These are phyloP conservation scores for Phaeomoniella chlamydospora DNA, from an alignment of 2,329 filamentous ascomycete genomes.

Conservation along the genomic window DNA sequence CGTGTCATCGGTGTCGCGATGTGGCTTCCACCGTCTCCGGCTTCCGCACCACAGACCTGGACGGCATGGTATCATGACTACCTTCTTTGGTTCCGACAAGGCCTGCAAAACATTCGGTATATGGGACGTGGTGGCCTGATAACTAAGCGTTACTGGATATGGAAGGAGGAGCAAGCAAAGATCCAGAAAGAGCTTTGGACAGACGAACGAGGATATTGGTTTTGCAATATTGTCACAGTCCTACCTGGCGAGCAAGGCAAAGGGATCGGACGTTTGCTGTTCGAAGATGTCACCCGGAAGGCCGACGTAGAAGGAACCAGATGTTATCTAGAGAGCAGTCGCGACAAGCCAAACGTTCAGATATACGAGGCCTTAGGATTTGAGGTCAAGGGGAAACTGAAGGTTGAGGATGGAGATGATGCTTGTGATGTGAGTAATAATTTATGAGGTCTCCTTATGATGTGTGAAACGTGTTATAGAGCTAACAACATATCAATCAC, in stretches of 20 bases:
- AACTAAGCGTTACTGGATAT: constrained; percentile 54
- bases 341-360: constrained; percentile 51
- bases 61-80: constrained; percentile 47
- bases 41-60: constrained; percentile 40
- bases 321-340: constrained; percentile 59
- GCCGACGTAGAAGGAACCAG: constrained; percentile 50
- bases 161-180: constrained; percentile 51
- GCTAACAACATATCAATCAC: too few relatives aligned
- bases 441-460: constrained; percentile 2
- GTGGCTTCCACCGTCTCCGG: constrained; percentile 49
- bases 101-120: constrained; percentile 52
- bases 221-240: constrained; percentile 63
- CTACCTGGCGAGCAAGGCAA: constrained; percentile 49
- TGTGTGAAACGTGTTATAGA: too few relatives aligned
- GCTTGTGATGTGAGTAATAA: constrained; percentile 31
- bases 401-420: constrained; percentile 49
- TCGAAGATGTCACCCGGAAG: constrained; percentile 45
- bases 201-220: constrained; percentile 55
- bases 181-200: constrained; percentile 51
- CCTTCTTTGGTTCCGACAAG: constrained; percentile 51
- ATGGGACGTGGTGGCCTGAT: constrained; percentile 52
- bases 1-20: constrained; percentile 56
- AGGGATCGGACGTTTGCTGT: constrained; percentile 51
- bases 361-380: constrained; percentile 63
- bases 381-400: constrained; percentile 47